phyloP scores from a whole-genome alignment of 345 rosid species.

The Lenwebbia sp. region DNA sequence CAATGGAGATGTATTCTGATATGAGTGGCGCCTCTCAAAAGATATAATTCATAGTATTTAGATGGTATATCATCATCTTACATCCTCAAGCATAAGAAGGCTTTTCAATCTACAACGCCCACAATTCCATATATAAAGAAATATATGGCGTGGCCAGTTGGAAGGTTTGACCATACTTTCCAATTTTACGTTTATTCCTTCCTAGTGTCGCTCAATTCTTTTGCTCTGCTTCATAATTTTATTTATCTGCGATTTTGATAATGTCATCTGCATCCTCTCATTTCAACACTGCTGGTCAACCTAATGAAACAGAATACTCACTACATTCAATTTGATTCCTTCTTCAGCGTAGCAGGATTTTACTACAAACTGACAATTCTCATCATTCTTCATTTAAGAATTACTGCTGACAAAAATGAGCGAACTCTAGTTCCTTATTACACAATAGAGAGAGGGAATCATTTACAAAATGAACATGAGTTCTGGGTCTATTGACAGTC shows the following conservation, averaged over 20 bases:
- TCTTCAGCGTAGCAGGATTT: background rate
- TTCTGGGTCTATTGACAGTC: background rate
- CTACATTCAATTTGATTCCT: background rate
- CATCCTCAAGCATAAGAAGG: background rate
- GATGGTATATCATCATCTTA: background rate
- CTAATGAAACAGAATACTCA: background rate
- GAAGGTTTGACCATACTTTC: background rate
- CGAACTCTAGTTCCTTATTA: background rate
- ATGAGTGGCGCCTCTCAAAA: background rate
- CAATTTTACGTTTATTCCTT: background rate
- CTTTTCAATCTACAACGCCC: background rate
- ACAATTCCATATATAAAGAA: background rate
- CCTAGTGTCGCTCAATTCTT: background rate
- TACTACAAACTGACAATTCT: background rate
- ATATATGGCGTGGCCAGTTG: background rate
- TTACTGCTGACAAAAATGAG: background rate
- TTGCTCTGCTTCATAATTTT: background rate
- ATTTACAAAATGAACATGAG: background rate
- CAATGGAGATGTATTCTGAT: background rate
- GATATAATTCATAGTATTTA: background rate
- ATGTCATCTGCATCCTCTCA: background rate
- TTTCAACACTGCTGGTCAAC: background rate
- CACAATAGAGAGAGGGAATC: background rate
- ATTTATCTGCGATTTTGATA: background rate
- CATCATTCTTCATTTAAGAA: background rate